Percentiles rank a stretch among this genome's conserved stretches.
phyloP scores from a whole-genome alignment of 2,329 filamentous ascomycete genomes.

The Celoporthe dispersa region DNA sequence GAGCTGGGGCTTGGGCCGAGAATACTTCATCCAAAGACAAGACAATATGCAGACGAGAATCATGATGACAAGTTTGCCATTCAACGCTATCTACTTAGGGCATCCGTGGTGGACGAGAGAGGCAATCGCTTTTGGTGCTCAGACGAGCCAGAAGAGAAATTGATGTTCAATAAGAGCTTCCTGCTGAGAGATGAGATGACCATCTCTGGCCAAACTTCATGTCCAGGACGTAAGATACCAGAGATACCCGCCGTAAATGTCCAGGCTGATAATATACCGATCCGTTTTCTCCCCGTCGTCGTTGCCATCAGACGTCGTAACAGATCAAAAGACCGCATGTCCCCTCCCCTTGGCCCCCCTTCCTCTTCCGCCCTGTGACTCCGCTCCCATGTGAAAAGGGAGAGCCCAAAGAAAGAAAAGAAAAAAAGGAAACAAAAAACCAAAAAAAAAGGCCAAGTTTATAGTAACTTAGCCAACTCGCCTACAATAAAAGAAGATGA shows the following conservation, averaged over 20 bases:
- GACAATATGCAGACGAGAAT: not conserved
- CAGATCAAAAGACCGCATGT: not conserved
- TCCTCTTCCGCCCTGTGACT: not conserved
- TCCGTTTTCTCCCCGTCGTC: not conserved
- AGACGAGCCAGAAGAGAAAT: not conserved
- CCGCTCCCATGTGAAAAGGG: constrained; percentile 7
- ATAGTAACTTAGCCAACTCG: not conserved
- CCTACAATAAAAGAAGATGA: not conserved
- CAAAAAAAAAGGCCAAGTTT: not conserved
- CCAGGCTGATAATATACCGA: not conserved
- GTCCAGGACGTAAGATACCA: not conserved
- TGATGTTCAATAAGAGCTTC: not conserved
- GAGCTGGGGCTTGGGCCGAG: not conserved
- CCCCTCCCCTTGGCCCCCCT: too few species aligned
- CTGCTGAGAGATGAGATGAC: not conserved
- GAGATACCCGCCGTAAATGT: not conserved
- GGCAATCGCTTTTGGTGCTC: not conserved
- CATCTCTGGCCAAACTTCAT: not conserved
- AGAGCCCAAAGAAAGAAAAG: not conserved
- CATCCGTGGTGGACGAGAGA: not conserved
- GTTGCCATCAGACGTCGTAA: constrained; percentile 11
- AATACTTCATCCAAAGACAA: not conserved
- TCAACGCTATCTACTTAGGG: not conserved
- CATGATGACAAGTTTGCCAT: not conserved
- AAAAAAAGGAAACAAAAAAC: not conserved